phyloP scores from a whole-genome alignment of 176 grass and related monocot species.

The Avena sativa region DNA sequence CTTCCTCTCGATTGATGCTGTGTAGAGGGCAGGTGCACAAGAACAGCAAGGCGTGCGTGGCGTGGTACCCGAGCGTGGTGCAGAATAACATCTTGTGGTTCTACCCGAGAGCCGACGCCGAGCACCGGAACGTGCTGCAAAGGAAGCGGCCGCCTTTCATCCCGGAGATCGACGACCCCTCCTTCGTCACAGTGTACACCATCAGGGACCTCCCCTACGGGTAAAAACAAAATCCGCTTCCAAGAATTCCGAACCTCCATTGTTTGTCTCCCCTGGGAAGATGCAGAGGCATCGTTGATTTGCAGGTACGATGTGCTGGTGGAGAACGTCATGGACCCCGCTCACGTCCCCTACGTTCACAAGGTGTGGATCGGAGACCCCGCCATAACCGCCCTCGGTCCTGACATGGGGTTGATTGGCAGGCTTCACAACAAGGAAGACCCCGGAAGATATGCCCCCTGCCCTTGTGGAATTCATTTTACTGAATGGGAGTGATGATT shows the following conservation, averaged over 20 bases:
- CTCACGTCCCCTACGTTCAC: conserved; percentile 58
- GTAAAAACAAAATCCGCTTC: conserved; percentile 25
- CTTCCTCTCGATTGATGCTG: neutral
- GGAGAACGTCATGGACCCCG: conserved; percentile 87
- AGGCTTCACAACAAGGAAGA: conserved; percentile 47
- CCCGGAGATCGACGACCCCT: conserved; percentile 79
- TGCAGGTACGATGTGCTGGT: conserved; percentile 75
- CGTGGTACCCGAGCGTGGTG: conserved; percentile 74
- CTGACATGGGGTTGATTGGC: conserved; percentile 50
- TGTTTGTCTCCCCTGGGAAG: neutral
- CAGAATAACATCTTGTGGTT: conserved; percentile 89
- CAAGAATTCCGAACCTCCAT: neutral
- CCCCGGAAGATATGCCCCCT: conserved; percentile 74
- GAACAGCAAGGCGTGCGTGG: conserved; percentile 70
- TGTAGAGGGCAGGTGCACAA: conserved; percentile 56
- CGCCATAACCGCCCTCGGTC: conserved; percentile 12
- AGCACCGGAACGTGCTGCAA: conserved; percentile 57
- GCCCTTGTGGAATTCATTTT: neutral
- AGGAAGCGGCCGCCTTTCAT: conserved; percentile 66
- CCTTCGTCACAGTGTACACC: conserved; percentile 48
- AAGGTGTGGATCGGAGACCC: conserved; percentile 65
- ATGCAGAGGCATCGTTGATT: neutral
- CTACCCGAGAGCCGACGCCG: conserved; percentile 63
- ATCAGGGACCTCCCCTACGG: conserved; percentile 74
- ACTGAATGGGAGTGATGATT: neutral